Conservation (phyloP, 2,329 filamentous ascomycete genomes). For the Atkinsonella texensis region DNA sequence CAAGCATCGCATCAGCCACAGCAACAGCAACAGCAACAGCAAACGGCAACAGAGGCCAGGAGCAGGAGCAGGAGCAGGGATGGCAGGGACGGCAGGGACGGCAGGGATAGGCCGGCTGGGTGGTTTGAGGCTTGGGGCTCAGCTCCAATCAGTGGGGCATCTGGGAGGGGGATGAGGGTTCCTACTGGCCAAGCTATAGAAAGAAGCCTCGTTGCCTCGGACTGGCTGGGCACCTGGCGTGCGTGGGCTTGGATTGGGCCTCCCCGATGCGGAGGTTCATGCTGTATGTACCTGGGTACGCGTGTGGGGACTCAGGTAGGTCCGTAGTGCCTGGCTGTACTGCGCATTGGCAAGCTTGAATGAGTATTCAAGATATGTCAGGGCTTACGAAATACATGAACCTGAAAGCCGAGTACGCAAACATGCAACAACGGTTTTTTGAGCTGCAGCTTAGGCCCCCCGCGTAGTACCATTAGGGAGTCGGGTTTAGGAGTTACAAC, state of each 20-base stretch:
- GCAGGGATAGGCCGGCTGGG: background rate
- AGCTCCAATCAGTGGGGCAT: slow-evolving; percentile 8
- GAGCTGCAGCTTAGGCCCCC: too few relatives aligned
- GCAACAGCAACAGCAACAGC: too few relatives aligned
- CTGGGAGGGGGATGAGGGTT: slow-evolving; percentile 6
- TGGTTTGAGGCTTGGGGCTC: slow-evolving; percentile 13
- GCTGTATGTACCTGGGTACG: too few relatives aligned
- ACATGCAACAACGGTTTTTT: too few relatives aligned
- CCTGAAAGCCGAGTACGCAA: too few relatives aligned
- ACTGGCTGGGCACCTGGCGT: background rate
- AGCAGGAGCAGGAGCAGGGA: too few relatives aligned
- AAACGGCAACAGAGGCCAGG: background rate
- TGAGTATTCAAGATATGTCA: background rate
- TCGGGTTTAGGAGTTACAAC: too few relatives aligned
- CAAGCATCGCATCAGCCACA: background rate
- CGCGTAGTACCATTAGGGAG: too few relatives aligned
- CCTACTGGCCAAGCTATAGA: slow-evolving; percentile 2
- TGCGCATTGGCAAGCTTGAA: background rate
- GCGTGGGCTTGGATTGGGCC: background rate
- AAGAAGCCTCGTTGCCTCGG: slow-evolving; percentile 3
- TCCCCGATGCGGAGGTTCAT: too few relatives aligned
- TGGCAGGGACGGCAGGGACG: too few relatives aligned
- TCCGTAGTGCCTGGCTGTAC: background rate
- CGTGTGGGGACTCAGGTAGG: too few relatives aligned
- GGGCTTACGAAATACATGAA: background rate